Evolutionary conservation across 352 stramenopile genomes (phyloP).

Genomic region (Thalassiosira livingstoniorum): DNA sequence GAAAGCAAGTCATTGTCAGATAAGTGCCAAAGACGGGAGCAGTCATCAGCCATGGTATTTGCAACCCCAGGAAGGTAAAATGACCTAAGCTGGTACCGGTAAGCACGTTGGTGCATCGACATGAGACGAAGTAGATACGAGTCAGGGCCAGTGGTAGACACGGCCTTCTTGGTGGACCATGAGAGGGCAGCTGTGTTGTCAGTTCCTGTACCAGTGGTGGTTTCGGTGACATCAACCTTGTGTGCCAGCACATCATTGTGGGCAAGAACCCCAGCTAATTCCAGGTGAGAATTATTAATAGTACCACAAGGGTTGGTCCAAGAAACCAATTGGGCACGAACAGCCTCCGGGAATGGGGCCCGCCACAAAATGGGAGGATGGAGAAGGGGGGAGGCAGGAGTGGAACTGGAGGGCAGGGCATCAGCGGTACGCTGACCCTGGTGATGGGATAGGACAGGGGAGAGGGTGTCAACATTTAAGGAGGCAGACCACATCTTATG

Average conservation of each 20-base stretch:
- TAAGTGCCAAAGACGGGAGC: constrained; percentile 4
- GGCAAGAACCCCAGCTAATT: constrained; percentile 39
- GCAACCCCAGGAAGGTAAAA: constrained; percentile 39
- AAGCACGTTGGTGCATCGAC: constrained; percentile 48
- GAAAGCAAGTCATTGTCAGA: constrained; percentile 5
- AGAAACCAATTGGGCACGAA: constrained; percentile 25
- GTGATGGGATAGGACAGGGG: too few relatives aligned
- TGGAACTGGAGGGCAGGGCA: too few relatives aligned
- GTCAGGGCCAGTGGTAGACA: constrained; percentile 25
- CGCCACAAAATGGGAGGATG: constrained; percentile 36
- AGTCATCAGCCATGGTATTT: constrained; percentile 51
- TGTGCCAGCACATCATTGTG: constrained; percentile 36
- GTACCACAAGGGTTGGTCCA: constrained; percentile 36
- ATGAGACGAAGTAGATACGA: constrained; percentile 46
- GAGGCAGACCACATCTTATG: too few relatives aligned
- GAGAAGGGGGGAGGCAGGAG: too few relatives aligned
- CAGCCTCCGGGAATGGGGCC: constrained; percentile 14
- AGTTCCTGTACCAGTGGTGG: constrained; percentile 19
- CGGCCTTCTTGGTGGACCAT: constrained; percentile 52
- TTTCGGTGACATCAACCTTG: constrained; percentile 27
- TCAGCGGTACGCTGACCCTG: too few relatives aligned
- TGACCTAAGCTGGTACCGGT: constrained; percentile 38
- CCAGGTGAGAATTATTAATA: constrained; percentile 53
- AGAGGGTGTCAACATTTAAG: too few relatives aligned
- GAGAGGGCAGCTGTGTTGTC: constrained; percentile 37